These are phyloP conservation scores for Pyrus hybrid DNA, from an alignment of 331 rosid genomes.

Conservation along the genomic window DNA sequence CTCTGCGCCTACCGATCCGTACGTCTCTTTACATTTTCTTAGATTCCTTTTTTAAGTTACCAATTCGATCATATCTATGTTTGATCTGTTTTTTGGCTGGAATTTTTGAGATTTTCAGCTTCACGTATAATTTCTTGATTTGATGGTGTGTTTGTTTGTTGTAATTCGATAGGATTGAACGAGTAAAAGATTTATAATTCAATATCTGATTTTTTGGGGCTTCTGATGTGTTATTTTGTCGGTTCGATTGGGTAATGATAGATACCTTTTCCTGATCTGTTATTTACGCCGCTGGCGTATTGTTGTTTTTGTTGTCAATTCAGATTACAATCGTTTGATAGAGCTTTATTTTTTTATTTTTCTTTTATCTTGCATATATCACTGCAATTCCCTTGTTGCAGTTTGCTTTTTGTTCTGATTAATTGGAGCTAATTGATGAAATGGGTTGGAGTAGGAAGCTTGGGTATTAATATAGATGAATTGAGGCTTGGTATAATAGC, in stretches of 20 bases:
- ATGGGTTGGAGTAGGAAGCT: background rate
- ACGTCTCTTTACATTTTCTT: background rate
- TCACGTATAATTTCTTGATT: background rate
- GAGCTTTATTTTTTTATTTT: background rate
- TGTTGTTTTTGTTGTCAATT: background rate
- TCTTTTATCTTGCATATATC: background rate
- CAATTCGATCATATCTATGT: background rate
- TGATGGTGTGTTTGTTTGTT: background rate
- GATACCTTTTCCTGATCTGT: background rate
- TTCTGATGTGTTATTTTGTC: too few species aligned
- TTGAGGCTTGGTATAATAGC: background rate
- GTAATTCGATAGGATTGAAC: background rate
- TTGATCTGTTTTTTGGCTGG: background rate
- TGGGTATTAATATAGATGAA: background rate
- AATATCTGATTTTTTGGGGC: background rate
- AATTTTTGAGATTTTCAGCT: background rate
- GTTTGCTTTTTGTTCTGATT: background rate
- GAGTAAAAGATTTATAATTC: too few species aligned
- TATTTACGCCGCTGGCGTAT: background rate
- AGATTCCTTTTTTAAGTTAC: background rate
- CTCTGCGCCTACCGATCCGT: constrained; percentile 62
- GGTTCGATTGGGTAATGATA: background rate
- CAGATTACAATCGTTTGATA: background rate
- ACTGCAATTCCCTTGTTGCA: background rate
- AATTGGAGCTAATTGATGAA: background rate